A percentile compares a stretch with the other conserved stretches of the same genome.
These are phyloP conservation scores for Pleurotus eryngii DNA, from an alignment of 768 basidiomycete species.

Conservation along the genomic window DNA sequence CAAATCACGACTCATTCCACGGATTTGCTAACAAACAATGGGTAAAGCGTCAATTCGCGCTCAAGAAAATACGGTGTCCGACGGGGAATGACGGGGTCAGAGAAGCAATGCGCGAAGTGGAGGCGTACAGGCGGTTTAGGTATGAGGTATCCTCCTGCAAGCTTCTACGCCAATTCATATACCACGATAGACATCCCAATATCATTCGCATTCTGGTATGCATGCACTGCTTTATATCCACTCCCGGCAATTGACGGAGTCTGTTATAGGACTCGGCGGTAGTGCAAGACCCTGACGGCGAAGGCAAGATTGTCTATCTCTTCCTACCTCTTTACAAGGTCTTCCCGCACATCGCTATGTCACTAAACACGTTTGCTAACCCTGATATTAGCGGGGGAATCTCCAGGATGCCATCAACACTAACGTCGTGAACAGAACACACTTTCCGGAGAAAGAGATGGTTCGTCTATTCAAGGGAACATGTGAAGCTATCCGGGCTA, in stretches of 20 bases:
- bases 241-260: constrained; percentile 15
- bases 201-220: constrained; percentile 89
- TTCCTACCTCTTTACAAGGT: constrained; percentile 94
- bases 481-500: constrained; percentile 89
- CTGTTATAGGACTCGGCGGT: constrained; percentile 80
- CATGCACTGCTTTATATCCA: constrained; percentile 5
- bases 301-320: constrained; percentile 93
- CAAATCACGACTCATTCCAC: not conserved
- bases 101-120: constrained; percentile 85
- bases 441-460: constrained; percentile 87
- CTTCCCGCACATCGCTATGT: constrained; percentile 5
- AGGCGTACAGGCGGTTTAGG: constrained; percentile 95
- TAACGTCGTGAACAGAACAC: constrained; percentile 76
- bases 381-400: constrained; percentile 67
- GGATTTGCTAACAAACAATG: not conserved
- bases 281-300: constrained; percentile 89
- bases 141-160: constrained; percentile 33
- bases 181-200: constrained; percentile 74
- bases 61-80: constrained; percentile 96
- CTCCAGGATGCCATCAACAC: constrained; percentile 92
- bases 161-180: constrained; percentile 6
- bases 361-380: not conserved
- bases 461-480: constrained; percentile 90
- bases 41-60: constrained; percentile 80
- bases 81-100: constrained; percentile 85